Base-by-base conservation (phyloP, 768 basidiomycete genomes). In the Tulasnella calospora region DNA sequence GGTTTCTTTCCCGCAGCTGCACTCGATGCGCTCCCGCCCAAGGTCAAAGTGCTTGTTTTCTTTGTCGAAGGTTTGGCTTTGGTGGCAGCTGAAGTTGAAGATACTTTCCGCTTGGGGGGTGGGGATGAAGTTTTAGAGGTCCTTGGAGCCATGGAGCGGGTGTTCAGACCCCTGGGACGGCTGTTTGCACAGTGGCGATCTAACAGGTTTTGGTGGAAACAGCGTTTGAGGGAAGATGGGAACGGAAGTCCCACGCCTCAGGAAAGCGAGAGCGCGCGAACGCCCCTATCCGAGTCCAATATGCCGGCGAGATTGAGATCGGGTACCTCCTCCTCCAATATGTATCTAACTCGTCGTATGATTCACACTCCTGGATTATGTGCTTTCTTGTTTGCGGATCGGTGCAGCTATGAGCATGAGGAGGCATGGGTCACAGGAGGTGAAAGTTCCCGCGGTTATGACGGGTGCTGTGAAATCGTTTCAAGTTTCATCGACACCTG, bases 31-130 rank as follows among this genome's bases (percentile, higher is more conserved):
- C 33, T 47, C 7, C 61, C 61, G 13, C 61, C 57, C 30, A 76
- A 23, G 19, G 46, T 76, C 55, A 76, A 76, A 23, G 75, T 76
- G 61, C 75, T 76, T 0, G 75, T 76, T 19, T 76, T 76, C 35
- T 76, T 76, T 3, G 75, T 76, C 38, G 73, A 74, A 12, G 73
- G 44, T 55, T 74, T 74, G 30, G 73, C 73, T 33, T 74, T 74
- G 33, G 23, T 33, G 19, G 40, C 44, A 12, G 33, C 44, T 9
- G 46, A 74, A n/a, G 73, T 44, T n/a, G 73, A 47, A 13, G 73
- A 67, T 30, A 35, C 30, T 67, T 67, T 67, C 27, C 61, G 61
- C 33, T 67, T 67, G 2, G 61, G 61, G 33, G 9, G 30, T 0
- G 61, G 61, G 13, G 61, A 67, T 12, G 12, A 67, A 23, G 61